phyloP scores from a whole-genome alignment of 1,139 yeast genomes.

The Nakaseomyces delphensis region DNA sequence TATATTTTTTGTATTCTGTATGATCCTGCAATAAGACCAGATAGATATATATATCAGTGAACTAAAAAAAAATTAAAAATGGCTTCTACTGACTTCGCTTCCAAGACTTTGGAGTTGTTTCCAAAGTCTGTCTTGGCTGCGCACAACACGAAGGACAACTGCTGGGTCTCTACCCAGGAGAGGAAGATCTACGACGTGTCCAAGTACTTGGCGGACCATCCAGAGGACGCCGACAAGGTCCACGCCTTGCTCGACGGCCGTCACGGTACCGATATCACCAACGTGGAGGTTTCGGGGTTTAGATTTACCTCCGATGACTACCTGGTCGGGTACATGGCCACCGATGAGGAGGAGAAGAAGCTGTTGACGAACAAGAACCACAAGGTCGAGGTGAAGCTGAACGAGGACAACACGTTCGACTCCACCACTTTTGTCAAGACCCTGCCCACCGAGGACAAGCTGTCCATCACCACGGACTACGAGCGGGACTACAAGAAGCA shows the following conservation, averaged over 20 bases:
- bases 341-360: slow-evolving; percentile 50
- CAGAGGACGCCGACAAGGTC: slow-evolving; percentile 67
- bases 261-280: slow-evolving; percentile 80
- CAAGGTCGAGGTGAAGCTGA: slow-evolving; percentile 35
- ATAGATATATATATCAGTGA: background rate
- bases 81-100: slow-evolving; percentile 9
- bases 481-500: slow-evolving; percentile 62
- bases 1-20: no score
- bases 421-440: slow-evolving; percentile 47
- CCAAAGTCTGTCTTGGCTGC: slow-evolving; percentile 38
- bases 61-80: background rate
- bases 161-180: slow-evolving; percentile 71
- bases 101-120: slow-evolving; percentile 37
- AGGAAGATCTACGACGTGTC: slow-evolving; percentile 81
- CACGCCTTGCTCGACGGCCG: slow-evolving; percentile 44
- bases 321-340: slow-evolving; percentile 54
- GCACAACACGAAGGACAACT: slow-evolving; percentile 46
- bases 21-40: no score
- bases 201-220: slow-evolving; percentile 70
- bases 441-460: slow-evolving; percentile 61
- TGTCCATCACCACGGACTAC: slow-evolving; percentile 73
- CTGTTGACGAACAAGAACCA: slow-evolving; percentile 37
- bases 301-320: slow-evolving; percentile 47
- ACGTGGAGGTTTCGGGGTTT: slow-evolving; percentile 62
- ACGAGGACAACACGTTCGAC: slow-evolving; percentile 33